phyloP scores from a whole-genome alignment of 257 asterid species.

The Forsythia suspensa region DNA sequence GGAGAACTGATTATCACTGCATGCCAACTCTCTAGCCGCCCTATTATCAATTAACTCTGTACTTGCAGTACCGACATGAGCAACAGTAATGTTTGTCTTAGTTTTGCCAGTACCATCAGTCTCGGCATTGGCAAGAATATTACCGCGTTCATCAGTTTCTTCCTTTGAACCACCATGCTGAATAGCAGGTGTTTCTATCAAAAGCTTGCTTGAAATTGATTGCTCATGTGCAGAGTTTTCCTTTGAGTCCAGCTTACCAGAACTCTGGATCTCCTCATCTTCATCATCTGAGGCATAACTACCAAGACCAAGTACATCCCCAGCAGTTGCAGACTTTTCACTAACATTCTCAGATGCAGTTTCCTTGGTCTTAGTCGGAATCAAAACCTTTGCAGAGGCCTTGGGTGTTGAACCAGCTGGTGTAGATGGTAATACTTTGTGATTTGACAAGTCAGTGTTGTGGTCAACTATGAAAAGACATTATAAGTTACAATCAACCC shows the following conservation, averaged over 20 bases:
- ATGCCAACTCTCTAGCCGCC: slow-evolving; percentile 29
- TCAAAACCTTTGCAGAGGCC: slow-evolving; percentile 61
- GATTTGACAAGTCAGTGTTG: slow-evolving; percentile 41
- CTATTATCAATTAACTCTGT: slow-evolving; percentile 33
- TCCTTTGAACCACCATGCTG: slow-evolving; percentile 46
- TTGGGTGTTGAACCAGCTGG: slow-evolving; percentile 50
- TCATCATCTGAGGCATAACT: slow-evolving; percentile 94
- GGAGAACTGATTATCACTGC: slow-evolving; percentile 28
- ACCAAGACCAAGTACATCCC: slow-evolving; percentile 80
- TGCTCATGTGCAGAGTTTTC: slow-evolving; percentile 34
- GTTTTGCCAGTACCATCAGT: slow-evolving; percentile 32
- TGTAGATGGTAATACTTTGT: slow-evolving; percentile 37
- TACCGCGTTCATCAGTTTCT: slow-evolving; percentile 35
- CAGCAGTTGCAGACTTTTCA: slow-evolving; percentile 62
- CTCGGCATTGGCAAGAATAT: slow-evolving; percentile 27
- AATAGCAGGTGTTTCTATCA: slow-evolving; percentile 29
- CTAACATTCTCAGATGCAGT: slow-evolving; percentile 40
- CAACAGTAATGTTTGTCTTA: slow-evolving; percentile 25
- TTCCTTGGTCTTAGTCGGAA: slow-evolving; percentile 53
- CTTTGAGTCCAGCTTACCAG: slow-evolving; percentile 37
- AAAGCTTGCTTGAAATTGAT: slow-evolving; percentile 33
- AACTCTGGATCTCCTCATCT: slow-evolving; percentile 60
- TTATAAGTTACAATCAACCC: slow-evolving; percentile 18
- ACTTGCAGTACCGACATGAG: slow-evolving; percentile 22
- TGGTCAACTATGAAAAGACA: slow-evolving; percentile 44